Base-by-base conservation (phyloP, 1,284 basidiomycete species). In the Singerocomus inundabilis region DNA sequence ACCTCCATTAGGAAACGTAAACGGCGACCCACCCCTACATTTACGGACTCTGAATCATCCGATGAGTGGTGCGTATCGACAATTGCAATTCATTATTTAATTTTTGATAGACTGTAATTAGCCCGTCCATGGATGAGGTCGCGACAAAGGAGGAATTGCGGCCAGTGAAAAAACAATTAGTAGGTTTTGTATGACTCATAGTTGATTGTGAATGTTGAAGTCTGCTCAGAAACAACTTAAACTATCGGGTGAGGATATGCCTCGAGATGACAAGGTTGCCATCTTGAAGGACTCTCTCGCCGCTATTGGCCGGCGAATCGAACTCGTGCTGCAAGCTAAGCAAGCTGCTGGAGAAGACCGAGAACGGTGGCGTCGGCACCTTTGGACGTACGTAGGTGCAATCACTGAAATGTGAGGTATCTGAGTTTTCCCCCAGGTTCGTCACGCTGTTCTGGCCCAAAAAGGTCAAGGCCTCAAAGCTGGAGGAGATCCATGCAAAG, bases 401-500 rank as follows among this genome's bases (percentile, higher is more conserved):
- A 10, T 21, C 40, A 21, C 48, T 38, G 37, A 48, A 24, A 38
- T 51, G 12, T 46, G 18, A 42, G 13, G 16, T 44, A 24, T 11
- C 56, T 54, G 55, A 57, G 48, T 51, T 52, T 56, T 28, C 36
- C 25, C 46, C 5, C 21, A 93, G 89, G 37, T 96, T 96, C 58
- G 91, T 94, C 31, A 93, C 93, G 1, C 79, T 94, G 51, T 98
- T 98, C 74, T 98, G 95, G 95, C 95, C 95, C 5, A 92, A 95
- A 73, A 92, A 95, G 72, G 93, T 96, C 57, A 93, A 91, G 68
- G 91, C 92, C 12, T 82, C 81, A 16, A 94, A 95, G 69, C 74
- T 96, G 36, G 90, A 94, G 70, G 91, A 93, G 63, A 95, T 96
- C 37, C 92, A 95, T 61, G 87, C 89, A 15, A 95, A 95, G 73